A percentile compares a stretch with the other conserved stretches of the same genome.
Evolutionary conservation across 192 early-diverging fungal species (phyloP).

Genomic region (Jimgerdemannia flammicorona): DNA sequence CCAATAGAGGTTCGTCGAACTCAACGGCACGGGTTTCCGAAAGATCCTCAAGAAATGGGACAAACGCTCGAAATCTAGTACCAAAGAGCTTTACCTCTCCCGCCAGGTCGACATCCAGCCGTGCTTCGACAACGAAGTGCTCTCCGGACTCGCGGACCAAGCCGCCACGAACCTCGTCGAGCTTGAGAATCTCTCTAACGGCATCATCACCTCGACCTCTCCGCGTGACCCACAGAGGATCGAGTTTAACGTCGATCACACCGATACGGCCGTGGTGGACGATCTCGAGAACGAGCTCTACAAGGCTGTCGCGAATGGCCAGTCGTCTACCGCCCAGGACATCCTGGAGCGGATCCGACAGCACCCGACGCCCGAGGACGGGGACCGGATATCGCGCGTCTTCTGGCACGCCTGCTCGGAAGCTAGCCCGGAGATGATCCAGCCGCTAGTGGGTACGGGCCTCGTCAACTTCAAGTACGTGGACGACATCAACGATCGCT

Average conservation of each 20-base stretch:
- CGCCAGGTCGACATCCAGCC: conserved; percentile 98
- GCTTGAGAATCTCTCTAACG: conserved; percentile 61
- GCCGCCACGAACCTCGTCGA: conserved; percentile 75
- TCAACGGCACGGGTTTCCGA: conserved; percentile 94
- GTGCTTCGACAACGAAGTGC: conserved; percentile 91
- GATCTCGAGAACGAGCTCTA: conserved; percentile 57
- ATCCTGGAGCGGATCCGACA: conserved; percentile 45
- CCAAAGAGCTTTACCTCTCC: conserved; percentile 96
- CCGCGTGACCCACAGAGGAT: conserved; percentile 7
- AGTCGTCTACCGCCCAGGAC: conserved; percentile 42
- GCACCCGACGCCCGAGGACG: conserved; percentile 48
- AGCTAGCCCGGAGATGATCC: conserved; percentile 46
- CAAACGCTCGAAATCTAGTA: conserved; percentile 95
- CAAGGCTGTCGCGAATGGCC: conserved; percentile 44
- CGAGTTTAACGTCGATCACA: conserved; percentile 4
- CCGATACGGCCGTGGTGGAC: conserved; percentile 43
- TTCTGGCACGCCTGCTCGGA: conserved; percentile 73
- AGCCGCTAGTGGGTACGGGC: conserved; percentile 59
- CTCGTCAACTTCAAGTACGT: conserved; percentile 75
- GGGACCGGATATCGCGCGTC: conserved; percentile 61
- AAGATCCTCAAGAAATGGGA: conserved; percentile 99
- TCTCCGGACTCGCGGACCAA: conserved; percentile 87
- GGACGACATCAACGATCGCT: conserved; percentile 94
- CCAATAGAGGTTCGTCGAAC: conserved; percentile 88
- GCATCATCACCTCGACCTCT: conserved; percentile 24